These are phyloP conservation scores for Beauveria pseudobassiana DNA, from an alignment of 2,329 filamentous ascomycete genomes.

Conservation along the genomic window DNA sequence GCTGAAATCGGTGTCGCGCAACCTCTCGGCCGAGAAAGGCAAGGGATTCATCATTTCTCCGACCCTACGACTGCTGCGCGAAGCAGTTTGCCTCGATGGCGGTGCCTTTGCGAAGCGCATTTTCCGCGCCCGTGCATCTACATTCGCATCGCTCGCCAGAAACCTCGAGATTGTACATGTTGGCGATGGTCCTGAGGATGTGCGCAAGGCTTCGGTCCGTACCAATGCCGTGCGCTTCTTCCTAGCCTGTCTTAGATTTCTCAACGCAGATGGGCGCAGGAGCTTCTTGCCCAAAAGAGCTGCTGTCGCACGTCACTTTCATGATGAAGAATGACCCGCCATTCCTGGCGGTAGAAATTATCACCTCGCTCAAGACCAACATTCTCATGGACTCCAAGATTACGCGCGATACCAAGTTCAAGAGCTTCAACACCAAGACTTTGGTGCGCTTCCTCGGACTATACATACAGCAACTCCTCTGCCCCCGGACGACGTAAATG, in stretches of 20 bases:
- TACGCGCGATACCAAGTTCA: constrained; percentile 64
- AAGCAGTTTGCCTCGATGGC: constrained; percentile 80
- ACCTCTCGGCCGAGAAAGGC: constrained; percentile 69
- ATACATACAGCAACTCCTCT: constrained; percentile 50
- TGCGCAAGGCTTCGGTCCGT: constrained; percentile 67
- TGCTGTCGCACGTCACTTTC: constrained; percentile 75
- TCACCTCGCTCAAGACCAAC: constrained; percentile 61
- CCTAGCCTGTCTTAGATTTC: constrained; percentile 68
- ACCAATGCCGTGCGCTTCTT: constrained; percentile 79
- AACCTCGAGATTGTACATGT: constrained; percentile 67
- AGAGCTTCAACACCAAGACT: constrained; percentile 66
- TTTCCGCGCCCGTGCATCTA: constrained; percentile 70
- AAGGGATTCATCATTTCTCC: constrained; percentile 89
- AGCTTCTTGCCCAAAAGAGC: constrained; percentile 74
- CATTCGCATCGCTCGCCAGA: constrained; percentile 70
- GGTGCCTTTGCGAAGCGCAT: constrained; percentile 71
- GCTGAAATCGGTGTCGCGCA: constrained; percentile 70
- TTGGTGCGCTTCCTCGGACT: constrained; percentile 65
- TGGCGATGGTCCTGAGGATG: constrained; percentile 52
- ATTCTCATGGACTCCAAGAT: constrained; percentile 71
- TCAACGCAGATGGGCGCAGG: constrained; percentile 72
- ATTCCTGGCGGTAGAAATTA: constrained; percentile 64
- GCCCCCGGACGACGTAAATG: constrained; percentile 33
- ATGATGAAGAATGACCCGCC: constrained; percentile 72
- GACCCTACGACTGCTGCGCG: constrained; percentile 74